Evolutionary conservation across 495 filamentous ascomycete species (phyloP), one percentile per base, ranked within the genome.

Genomic region (Parmelia sp.): DNA sequence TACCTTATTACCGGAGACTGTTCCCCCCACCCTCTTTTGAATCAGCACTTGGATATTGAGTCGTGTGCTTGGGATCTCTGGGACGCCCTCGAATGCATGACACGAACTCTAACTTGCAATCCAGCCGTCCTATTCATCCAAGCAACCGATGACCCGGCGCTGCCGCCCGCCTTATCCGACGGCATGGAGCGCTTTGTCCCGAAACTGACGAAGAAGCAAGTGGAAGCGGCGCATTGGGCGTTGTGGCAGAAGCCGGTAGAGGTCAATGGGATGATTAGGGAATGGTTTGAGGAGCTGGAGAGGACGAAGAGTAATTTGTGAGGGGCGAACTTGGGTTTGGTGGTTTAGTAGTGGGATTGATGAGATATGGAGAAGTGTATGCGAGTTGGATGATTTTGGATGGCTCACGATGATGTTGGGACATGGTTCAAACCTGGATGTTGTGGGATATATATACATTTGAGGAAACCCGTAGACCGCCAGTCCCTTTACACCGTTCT

Each of bases 221-320:
- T 90, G 6, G 73, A 86, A 63, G 77, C 86, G 19, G 74, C 75
- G 29, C 90, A 94, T 72, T 94, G 90, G 90, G 83, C 83, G 31
- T 67, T 89, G 65, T 81, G 80, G 78, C 83, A 92, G 75, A 79
- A 77, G 68, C 83, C 88, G 0, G 78, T 73, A n/a, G 80, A 86
- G 69, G 78, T 79, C 4, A 83, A 84, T 72, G 72, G 67, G 12
- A 71, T 77, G 63, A 71, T 84, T 63, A 70, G 73, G 31, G 66
- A 63, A 27, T 86, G 82, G 77, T 70, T 86, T 68, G 75, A 81
- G 59, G 73, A 75, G 53, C 69, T 79, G 25, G 53, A 64, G 39
- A 19, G 42, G 14, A 31, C 40, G 15, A 72, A 76, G n/a, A 62
- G 55, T 33, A 37, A 3, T 0, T 17, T 67, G 61, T 55, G 44